Percentiles rank a stretch among this genome's conserved stretches.
phyloP scores from a whole-genome alignment of 768 basidiomycete genomes.

The Mycena kentingensis region DNA sequence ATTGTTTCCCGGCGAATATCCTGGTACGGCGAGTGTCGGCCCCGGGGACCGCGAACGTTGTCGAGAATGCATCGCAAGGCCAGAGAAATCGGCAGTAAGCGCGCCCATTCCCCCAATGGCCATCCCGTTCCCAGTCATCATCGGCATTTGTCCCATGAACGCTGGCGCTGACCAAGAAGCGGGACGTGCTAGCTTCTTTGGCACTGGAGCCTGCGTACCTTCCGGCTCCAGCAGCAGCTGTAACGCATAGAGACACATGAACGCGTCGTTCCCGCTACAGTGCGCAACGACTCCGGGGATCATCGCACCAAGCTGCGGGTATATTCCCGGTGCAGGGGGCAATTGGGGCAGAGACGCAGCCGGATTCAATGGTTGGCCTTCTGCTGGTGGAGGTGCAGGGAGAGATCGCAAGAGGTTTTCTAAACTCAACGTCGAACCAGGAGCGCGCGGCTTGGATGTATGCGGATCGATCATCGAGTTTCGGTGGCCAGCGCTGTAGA shows the following conservation, averaged over 20 bases:
- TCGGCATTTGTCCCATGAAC: slow-evolving; percentile 1
- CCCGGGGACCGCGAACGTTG: slow-evolving; percentile 9
- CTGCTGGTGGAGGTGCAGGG: slow-evolving; percentile 39
- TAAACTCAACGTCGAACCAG: slow-evolving; percentile 62
- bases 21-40: slow-evolving; percentile 6
- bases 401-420: slow-evolving; percentile 64
- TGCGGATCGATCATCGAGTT: slow-evolving; percentile 63
- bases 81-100: slow-evolving; percentile 15
- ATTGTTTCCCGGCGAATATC: slow-evolving; percentile 10
- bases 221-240: slow-evolving; percentile 68
- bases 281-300: slow-evolving; percentile 50
- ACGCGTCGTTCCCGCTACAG: slow-evolving; percentile 83
- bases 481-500: slow-evolving; percentile 60
- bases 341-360: slow-evolving; percentile 6
- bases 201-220: slow-evolving; percentile 38
- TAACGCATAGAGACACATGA: slow-evolving; percentile 65
- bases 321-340: slow-evolving; percentile 12
- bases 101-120: slow-evolving; percentile 5
- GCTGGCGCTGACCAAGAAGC: slow-evolving; percentile 1
- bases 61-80: slow-evolving; percentile 12
- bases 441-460: slow-evolving; percentile 42
- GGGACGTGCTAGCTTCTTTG: slow-evolving; percentile 29
- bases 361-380: slow-evolving; percentile 17
- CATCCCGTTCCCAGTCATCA: not conserved
- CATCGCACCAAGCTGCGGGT: slow-evolving; percentile 18